These are phyloP conservation scores for Glycine soja DNA, from an alignment of 306 rosid species.

Conservation along the genomic window DNA sequence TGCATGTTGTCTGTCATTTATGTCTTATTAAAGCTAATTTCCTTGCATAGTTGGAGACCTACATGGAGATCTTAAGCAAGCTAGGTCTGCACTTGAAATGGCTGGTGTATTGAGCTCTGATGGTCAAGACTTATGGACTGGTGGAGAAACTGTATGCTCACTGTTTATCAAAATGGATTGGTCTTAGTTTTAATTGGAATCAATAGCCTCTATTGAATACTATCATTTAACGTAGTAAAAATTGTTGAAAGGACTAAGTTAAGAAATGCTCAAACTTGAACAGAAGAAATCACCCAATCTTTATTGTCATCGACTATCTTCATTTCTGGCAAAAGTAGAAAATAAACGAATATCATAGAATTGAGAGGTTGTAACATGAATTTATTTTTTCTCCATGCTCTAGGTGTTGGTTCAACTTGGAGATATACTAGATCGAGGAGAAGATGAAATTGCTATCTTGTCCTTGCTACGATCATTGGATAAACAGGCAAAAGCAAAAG, in stretches of 20 bases:
- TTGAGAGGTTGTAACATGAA: conserved; percentile 3
- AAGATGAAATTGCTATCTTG: conserved; percentile 92
- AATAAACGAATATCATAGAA: not conserved
- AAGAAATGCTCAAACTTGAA: conserved; percentile 27
- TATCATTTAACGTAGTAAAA: conserved; percentile 21
- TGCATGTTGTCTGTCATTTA: not conserved
- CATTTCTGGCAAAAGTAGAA: conserved; percentile 4
- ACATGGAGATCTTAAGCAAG: conserved; percentile 90
- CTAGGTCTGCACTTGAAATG: conserved; percentile 85
- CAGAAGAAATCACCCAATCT: not conserved
- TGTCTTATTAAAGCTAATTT: conserved; percentile 36
- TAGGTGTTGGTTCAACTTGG: conserved; percentile 96
- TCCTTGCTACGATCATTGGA: conserved; percentile 88
- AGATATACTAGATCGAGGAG: conserved; percentile 95
- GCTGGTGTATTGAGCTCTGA: conserved; percentile 94
- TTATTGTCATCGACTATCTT: not conserved
- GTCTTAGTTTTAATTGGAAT: conserved; percentile 31
- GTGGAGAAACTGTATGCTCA: conserved; percentile 78
- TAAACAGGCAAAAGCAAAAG: conserved; percentile 78
- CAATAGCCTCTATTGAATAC: not conserved
- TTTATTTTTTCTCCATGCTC: not conserved
- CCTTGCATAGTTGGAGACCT: conserved; percentile 80
- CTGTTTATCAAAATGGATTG: conserved; percentile 11
- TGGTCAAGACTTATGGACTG: conserved; percentile 81
- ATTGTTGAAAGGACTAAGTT: conserved; percentile 1